phyloP scores from a whole-genome alignment of 2,329 filamentous ascomycete genomes.

The Exophiala bonariae region DNA sequence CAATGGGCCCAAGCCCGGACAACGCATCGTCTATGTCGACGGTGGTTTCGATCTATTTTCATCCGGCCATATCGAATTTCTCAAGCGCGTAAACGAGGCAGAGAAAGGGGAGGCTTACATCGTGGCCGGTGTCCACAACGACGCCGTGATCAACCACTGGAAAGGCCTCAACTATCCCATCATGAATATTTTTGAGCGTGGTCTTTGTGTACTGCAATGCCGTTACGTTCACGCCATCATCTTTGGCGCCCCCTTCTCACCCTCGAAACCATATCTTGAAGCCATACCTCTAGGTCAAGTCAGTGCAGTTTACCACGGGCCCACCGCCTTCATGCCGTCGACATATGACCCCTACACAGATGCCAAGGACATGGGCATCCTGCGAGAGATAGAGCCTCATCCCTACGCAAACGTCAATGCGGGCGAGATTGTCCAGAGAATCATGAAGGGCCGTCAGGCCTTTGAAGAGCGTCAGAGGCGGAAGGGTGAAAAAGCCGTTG shows the following conservation, averaged over 20 bases:
- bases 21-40: constrained; percentile 90
- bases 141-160: constrained; percentile 92
- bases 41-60: constrained; percentile 97
- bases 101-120: constrained; percentile 71
- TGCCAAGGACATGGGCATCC: constrained; percentile 80
- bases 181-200: constrained; percentile 98
- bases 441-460: constrained; percentile 79
- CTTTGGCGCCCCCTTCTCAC: constrained; percentile 86
- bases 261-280: constrained; percentile 74
- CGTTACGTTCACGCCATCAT: constrained; percentile 88
- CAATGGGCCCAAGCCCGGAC: constrained; percentile 69
- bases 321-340: constrained; percentile 79
- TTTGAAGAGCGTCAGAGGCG: constrained; percentile 90
- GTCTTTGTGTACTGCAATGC: constrained; percentile 93
- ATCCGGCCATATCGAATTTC: constrained; percentile 93
- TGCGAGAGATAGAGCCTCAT: constrained; percentile 74
- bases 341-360: constrained; percentile 80
- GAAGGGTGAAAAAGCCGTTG: constrained; percentile 82
- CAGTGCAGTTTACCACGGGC: constrained; percentile 89
- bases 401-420: constrained; percentile 86
- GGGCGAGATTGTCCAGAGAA: constrained; percentile 85
- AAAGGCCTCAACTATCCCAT: constrained; percentile 98
- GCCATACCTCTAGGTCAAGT: constrained; percentile 73
- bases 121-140: constrained; percentile 92
- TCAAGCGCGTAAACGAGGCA: constrained; percentile 70